phyloP scores from a whole-genome alignment of 208 protist species.

The Porcisia deanei region DNA sequence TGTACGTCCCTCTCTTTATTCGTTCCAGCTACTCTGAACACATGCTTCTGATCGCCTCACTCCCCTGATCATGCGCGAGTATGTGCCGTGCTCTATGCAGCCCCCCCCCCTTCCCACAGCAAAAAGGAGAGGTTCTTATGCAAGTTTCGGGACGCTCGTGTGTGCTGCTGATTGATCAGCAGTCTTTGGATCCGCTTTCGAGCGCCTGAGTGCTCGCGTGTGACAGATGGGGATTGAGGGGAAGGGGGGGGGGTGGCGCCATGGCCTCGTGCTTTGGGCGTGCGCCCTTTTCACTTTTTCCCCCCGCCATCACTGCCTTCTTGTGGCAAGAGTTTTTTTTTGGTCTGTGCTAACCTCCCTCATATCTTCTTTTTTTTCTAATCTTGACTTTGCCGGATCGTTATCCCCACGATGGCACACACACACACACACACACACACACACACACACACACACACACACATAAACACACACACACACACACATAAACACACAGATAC shows the following conservation, averaged over 20 bases:
- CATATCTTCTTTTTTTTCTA: not conserved
- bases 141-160: not conserved
- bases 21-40: not conserved
- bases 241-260: not conserved
- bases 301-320: not conserved
- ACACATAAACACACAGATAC: not conserved
- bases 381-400: not conserved
- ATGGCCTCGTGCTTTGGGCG: not conserved
- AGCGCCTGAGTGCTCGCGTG: not conserved
- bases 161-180: not conserved
- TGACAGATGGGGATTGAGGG: not conserved
- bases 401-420: not conserved
- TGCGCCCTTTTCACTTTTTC: not conserved
- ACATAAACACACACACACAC: slow-evolving; percentile 3
- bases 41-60: not conserved
- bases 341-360: not conserved
- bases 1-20: not conserved
- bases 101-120: too few relatives aligned
- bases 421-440: not conserved
- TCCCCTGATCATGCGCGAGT: not conserved
- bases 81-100: not conserved
- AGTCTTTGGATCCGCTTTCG: not conserved
- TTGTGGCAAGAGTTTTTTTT: not conserved
- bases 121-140: not conserved
- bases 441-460: not conserved